These are phyloP conservation scores for Symbiodinium natans DNA, from an alignment of 73 alveolate genomes.

Conservation along the genomic window DNA sequence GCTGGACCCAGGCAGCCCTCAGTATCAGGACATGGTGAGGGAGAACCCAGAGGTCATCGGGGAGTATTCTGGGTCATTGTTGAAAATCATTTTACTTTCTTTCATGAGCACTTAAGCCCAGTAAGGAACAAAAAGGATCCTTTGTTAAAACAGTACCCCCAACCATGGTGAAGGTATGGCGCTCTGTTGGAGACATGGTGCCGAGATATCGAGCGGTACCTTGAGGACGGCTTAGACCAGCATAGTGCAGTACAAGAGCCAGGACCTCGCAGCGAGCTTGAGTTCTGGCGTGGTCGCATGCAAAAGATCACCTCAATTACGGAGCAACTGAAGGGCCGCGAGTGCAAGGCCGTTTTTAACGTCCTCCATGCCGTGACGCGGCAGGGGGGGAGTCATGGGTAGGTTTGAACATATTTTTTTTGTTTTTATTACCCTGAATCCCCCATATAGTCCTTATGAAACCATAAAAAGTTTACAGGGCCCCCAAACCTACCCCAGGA, in stretches of 20 bases:
- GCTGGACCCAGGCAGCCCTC: slow-evolving; percentile 90
- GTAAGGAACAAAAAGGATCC: no score
- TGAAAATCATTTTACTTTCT: not conserved
- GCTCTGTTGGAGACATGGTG: slow-evolving; percentile 51
- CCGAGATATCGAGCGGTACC: slow-evolving; percentile 71
- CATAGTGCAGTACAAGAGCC: slow-evolving; percentile 55
- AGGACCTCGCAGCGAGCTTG: slow-evolving; percentile 50
- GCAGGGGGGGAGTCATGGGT: no score
- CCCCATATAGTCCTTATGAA: no score
- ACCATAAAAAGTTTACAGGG: no score
- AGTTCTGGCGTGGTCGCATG: slow-evolving; percentile 95
- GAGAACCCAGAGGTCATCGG: not conserved
- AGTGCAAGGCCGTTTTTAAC: slow-evolving; percentile 74
- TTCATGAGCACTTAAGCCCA: no score
- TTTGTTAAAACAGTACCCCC: no score
- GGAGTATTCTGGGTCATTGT: not conserved
- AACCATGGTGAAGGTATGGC: not conserved
- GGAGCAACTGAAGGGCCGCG: slow-evolving; percentile 74
- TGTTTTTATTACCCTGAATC: no score
- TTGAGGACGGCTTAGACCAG: slow-evolving; percentile 54
- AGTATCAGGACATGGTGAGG: slow-evolving; percentile 50
- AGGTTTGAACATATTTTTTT: no score
- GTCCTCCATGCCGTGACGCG: slow-evolving; percentile 91
- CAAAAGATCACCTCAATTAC: slow-evolving; percentile 97
- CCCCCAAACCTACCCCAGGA: no score